Base-by-base conservation (phyloP, 371 early-diverging fungal species). In the Parasitella parasitica region DNA sequence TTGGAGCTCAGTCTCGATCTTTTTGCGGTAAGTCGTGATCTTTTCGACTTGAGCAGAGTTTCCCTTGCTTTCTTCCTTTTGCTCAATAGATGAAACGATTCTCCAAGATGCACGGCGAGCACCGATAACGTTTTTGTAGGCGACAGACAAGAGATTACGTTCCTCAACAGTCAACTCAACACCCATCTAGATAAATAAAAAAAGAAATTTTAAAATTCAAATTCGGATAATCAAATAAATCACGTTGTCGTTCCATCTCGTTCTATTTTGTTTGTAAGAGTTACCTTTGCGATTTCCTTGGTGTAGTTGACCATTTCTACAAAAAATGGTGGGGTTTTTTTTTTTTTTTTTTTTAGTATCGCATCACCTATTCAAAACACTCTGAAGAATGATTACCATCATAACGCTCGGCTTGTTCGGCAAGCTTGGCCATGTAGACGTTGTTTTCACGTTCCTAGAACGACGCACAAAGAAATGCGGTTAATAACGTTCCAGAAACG, bases 71-170 rank as follows among this genome's bases (percentile, higher is more conserved):
- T 96, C 95, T 77, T 97, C 95, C 90, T 98, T 99, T 76, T 96
- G 93, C 81, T 97, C 97, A 69, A 98, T 97, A 62, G 98, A 97
- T 62, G 95, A 96, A 35, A 99, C 94, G 72, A 99, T 98, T 80
- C 99, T 88, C 99, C 99, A 99, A 56, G 97, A 97, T 43, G 98
- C 97, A 86, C 99, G 96, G 67, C 98, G 97, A 55, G 97, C 93
- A 70, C 99, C 98, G 73, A 98, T 99, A 54, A 99, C 95, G 85
- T 99, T 99, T 89, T 99, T 99, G 90, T 97, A 99, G 63, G 99
- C 99, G 64, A 99, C 97, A 20, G 98, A 98, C 61, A 99, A 89
- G 50, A 97, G 86, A 84, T 99, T 99, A 69, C 99, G 94, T 80
- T 97, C 98, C 84, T 97, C 97, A 64, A 97, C 94, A 48, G 92